Percentiles rank a stretch among this genome's conserved stretches.
Evolutionary conservation across 768 basidiomycete genomes (phyloP).

Genomic region (Boletus huronensis): DNA sequence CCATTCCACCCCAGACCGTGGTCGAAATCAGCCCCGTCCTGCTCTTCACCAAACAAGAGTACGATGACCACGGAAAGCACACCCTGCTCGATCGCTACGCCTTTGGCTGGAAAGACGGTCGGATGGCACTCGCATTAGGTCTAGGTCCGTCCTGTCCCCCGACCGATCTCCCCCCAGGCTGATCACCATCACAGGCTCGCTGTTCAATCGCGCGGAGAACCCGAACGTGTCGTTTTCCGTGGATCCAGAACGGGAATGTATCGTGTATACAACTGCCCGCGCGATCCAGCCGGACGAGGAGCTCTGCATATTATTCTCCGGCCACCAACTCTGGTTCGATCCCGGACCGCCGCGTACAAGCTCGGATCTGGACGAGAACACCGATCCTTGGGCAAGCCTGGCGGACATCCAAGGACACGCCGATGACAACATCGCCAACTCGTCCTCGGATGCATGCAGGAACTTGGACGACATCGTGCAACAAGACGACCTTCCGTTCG

Average conservation of each 20-base stretch:
- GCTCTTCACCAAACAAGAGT: constrained; percentile 70
- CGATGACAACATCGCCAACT: background rate
- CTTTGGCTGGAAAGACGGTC: constrained; percentile 69
- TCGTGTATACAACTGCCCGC: constrained; percentile 57
- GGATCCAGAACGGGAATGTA: constrained; percentile 52
- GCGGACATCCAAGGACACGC: constrained; percentile 2
- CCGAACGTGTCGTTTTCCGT: constrained; percentile 71
- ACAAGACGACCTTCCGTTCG: constrained; percentile 65
- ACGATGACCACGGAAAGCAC: constrained; percentile 55
- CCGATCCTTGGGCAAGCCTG: constrained; percentile 8
- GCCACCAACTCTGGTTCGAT: constrained; percentile 63
- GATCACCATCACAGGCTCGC: constrained; percentile 52
- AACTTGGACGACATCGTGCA: constrained; percentile 47
- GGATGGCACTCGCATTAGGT: constrained; percentile 76
- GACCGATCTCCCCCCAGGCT: background rate
- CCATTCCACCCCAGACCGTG: constrained; percentile 52
- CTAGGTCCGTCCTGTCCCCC: constrained; percentile 48
- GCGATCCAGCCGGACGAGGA: constrained; percentile 61
- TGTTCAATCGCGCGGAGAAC: constrained; percentile 72
- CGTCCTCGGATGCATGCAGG: constrained; percentile 27
- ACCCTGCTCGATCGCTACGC: constrained; percentile 74
- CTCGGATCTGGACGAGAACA: background rate
- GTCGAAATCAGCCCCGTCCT: constrained; percentile 85
- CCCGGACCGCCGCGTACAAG: constrained; percentile 18
- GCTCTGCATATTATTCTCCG: constrained; percentile 78